Evolutionary conservation across 2,329 filamentous ascomycete genomes (phyloP).

Genomic region (Microsporum canis): DNA sequence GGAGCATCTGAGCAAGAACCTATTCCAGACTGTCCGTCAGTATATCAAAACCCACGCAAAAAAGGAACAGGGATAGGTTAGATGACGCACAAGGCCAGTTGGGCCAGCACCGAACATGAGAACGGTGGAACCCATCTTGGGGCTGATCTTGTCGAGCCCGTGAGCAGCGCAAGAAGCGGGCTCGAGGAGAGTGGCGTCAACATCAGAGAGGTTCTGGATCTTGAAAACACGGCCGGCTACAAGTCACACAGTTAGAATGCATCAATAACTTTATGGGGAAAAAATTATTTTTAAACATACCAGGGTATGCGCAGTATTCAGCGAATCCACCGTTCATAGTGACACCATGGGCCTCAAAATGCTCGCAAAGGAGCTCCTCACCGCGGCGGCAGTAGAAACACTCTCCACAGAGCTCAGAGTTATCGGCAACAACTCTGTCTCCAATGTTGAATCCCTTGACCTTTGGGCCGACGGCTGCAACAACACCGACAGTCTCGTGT

Average conservation of each 20-base stretch:
- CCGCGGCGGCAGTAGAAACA: conserved; percentile 65
- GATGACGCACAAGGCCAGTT: conserved; percentile 44
- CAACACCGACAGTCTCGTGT: conserved; percentile 56
- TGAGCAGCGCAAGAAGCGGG: conserved; percentile 59
- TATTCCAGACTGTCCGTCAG: conserved; percentile 7
- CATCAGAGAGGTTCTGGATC: conserved; percentile 52
- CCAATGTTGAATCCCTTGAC: conserved; percentile 51
- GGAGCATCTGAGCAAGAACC: conserved; percentile 51
- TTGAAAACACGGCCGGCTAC: conserved; percentile 49
- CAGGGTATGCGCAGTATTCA: conserved; percentile 51
- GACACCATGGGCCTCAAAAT: conserved; percentile 52
- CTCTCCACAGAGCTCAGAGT: conserved; percentile 53
- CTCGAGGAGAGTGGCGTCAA: conserved; percentile 57
- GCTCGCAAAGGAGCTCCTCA: conserved; percentile 56
- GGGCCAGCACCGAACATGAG: conserved; percentile 57
- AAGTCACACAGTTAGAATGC: conserved; percentile 11
- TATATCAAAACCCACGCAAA: not conserved
- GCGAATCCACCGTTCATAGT: conserved; percentile 59
- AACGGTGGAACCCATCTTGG: conserved; percentile 52
- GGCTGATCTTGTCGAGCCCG: conserved; percentile 55
- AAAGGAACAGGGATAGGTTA: not conserved
- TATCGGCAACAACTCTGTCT: conserved; percentile 49
- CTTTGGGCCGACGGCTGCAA: conserved; percentile 48
- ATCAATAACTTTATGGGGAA: no score
- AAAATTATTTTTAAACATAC: conserved; percentile 15